Evolutionary conservation across 139 green algal genomes (phyloP), one percentile per base, ranked within the genome.

Genomic region (Volvox africanus): DNA sequence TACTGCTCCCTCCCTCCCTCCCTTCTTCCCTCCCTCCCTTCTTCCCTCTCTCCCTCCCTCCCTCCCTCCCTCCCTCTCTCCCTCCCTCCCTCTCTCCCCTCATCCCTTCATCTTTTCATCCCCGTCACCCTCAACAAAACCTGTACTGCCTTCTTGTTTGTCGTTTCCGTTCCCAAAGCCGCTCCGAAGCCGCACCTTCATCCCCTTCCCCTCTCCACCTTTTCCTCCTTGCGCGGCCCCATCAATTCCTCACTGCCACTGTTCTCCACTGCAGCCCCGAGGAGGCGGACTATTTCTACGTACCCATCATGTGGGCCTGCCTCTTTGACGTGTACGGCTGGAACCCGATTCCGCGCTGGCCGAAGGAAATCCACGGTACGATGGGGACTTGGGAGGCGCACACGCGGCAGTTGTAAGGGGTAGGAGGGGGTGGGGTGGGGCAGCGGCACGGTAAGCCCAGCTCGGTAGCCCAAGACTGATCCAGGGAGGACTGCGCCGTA

Each of bases 261-360:
- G 5, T 55, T 18, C 30, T 62, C 20, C 44, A 11, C n/a, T 55
- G 2, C 86, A 86, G 87, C 44, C 91, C 91, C 30, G 80, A 94
- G 68, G 93, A 97, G 87, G 96, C 96, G 0, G 94, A 96, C 90
- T 95, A 90, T 92, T 96, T 95, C 88, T 96, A 94, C 61, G 89
- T 95, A 35, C 94, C 94, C 18, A 85, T 95, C 67, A 92, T 82
- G 77, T 78, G 82, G 33, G 81, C 68, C 80, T 92, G 87, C 87
- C 65, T 93, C 3, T 92, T 89, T 65, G 91, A 93, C 78, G 91
- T 93, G 69, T 93, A 92, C 79, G 91, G 91, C 37, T 93, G 91
- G 91, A 91, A 92, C 30, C 62, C 86, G 61, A 90, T 91, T 30
- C 93, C 93, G 33, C 88, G 90, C 61, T 93, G 88, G 87, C 93